Evolutionary conservation across 306 rosid genomes (phyloP).

Genomic region (Corylus heterophylla): DNA sequence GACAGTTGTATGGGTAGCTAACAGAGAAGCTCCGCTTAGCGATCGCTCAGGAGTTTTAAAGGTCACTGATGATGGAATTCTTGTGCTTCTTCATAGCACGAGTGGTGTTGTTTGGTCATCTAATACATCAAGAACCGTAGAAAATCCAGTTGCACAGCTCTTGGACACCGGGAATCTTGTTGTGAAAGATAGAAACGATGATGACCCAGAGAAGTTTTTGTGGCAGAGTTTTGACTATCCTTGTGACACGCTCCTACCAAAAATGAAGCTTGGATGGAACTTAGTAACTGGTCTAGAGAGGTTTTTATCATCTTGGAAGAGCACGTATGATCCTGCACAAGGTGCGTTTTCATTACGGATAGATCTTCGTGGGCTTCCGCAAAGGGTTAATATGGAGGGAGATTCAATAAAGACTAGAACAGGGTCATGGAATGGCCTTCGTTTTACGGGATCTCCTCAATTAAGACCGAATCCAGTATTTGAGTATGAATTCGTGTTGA

Average conservation of each 20-base stretch:
- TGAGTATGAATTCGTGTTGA: background rate
- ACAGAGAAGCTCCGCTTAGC: background rate
- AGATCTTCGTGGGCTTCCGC: background rate
- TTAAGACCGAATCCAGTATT: background rate
- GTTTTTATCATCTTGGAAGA: background rate
- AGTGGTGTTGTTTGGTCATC: background rate
- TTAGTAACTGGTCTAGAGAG: background rate
- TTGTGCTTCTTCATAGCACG: background rate
- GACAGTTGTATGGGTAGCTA: background rate
- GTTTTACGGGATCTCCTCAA: background rate
- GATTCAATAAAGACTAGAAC: background rate
- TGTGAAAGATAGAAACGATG: background rate
- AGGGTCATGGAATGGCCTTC: background rate
- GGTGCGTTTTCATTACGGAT: background rate
- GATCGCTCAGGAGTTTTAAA: background rate
- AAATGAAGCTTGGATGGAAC: background rate
- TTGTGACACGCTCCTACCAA: background rate
- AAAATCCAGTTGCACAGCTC: background rate
- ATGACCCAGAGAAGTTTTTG: background rate
- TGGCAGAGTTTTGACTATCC: slow-evolving; percentile 3
- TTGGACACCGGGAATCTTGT: background rate
- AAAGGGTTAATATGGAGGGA: background rate
- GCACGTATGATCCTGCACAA: background rate
- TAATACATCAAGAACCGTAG: background rate
- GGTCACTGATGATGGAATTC: background rate